A percentile compares a stretch with the other conserved stretches of the same genome.
Conservation (phyloP, 2,329 filamentous ascomycete genomes). For the Xylaria polymorpha region DNA sequence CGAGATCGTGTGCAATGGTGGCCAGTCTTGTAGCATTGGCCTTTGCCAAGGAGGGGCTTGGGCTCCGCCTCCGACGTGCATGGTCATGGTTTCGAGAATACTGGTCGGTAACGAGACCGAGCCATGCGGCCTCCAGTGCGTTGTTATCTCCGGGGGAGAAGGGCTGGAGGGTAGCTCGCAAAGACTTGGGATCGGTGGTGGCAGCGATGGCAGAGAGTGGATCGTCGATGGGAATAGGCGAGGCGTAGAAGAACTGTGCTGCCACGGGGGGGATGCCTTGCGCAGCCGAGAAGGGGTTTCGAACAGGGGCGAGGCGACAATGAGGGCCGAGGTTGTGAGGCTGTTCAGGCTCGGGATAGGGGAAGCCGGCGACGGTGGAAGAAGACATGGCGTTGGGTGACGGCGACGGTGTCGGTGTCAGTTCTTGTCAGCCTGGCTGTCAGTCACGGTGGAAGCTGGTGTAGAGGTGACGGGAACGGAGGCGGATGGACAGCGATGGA, state of each 20-base stretch:
- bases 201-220: slow-evolving; percentile 74
- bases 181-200: slow-evolving; percentile 61
- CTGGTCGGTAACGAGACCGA: slow-evolving; percentile 64
- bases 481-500: slow-evolving; percentile 25
- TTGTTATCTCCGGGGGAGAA: slow-evolving; percentile 84
- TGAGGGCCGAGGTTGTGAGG: slow-evolving; percentile 69
- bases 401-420: background rate
- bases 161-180: slow-evolving; percentile 74
- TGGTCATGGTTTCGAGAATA: slow-evolving; percentile 61
- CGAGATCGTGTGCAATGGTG: slow-evolving; percentile 58
- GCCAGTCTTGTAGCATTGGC: slow-evolving; percentile 53
- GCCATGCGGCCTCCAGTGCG: slow-evolving; percentile 82
- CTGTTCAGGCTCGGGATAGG: slow-evolving; percentile 41
- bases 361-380: slow-evolving; percentile 35
- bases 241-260: slow-evolving; percentile 87
- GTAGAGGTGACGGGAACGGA: slow-evolving; percentile 7
- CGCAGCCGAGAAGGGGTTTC: slow-evolving; percentile 53
- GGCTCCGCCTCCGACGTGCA: slow-evolving; percentile 50
- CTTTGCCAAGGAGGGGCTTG: slow-evolving; percentile 51
- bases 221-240: slow-evolving; percentile 85
- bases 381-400: slow-evolving; percentile 44
- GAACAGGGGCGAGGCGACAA: slow-evolving; percentile 66
- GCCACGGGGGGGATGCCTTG: slow-evolving; percentile 68
- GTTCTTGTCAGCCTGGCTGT: background rate
- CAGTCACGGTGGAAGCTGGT: slow-evolving; percentile 28